A percentile compares a stretch with the other conserved stretches of the same genome.
Conservation (phyloP, 495 filamentous ascomycete species). For the Corynascus novoguineensis region DNA sequence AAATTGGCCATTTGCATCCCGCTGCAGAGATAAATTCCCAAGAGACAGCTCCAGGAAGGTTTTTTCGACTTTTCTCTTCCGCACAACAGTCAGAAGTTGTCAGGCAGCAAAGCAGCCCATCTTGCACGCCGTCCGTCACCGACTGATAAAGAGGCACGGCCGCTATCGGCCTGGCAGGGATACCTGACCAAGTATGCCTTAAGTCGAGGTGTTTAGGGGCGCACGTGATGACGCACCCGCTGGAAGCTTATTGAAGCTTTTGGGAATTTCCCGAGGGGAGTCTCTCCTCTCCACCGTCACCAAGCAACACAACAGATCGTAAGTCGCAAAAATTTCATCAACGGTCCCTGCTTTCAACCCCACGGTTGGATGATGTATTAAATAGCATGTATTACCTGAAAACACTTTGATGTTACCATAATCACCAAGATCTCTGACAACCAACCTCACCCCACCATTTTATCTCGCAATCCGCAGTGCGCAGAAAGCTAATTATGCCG, state of each 20-base stretch:
- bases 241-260: slow-evolving; percentile 1
- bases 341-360: slow-evolving; percentile 9
- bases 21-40: slow-evolving; percentile 16
- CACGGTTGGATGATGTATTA: slow-evolving; percentile 39
- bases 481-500: slow-evolving; percentile 18
- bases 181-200: neutral
- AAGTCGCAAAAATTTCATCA: slow-evolving; percentile 11
- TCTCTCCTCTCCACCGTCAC: neutral
- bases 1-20: neutral
- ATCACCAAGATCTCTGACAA: slow-evolving; percentile 61
- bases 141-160: neutral
- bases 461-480: neutral
- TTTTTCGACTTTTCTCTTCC: slow-evolving; percentile 10
- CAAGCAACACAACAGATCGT: neutral
- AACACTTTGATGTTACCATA: slow-evolving; percentile 37
- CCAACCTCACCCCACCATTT: slow-evolving; percentile 19
- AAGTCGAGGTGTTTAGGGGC: neutral
- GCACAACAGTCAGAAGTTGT: slow-evolving; percentile 1
- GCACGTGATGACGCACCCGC: slow-evolving; percentile 12
- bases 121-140: slow-evolving; percentile 1
- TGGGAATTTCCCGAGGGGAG: slow-evolving; percentile 5
- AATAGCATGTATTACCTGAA: slow-evolving; percentile 62
- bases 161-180: neutral
- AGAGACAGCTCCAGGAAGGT: neutral
- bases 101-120: neutral